Evolutionary conservation across 176 grass and related monocot species (phyloP).

Genomic region (Poa pratensis): DNA sequence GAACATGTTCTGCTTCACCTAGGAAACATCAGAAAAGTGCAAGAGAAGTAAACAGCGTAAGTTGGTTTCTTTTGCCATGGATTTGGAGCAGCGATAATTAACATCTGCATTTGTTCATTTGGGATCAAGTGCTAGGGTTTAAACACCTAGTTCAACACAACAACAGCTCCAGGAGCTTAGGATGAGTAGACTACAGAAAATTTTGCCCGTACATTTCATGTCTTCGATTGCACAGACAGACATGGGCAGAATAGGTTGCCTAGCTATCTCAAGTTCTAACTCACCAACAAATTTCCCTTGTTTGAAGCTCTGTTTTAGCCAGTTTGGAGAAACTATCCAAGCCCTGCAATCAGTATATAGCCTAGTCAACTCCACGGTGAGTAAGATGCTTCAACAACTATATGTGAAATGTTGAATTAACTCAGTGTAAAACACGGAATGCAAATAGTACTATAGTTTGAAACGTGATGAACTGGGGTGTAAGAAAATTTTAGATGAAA

Average conservation of each 20-base stretch:
- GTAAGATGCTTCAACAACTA: background rate
- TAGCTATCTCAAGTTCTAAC: slow-evolving; percentile 33
- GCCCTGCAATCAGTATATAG: slow-evolving; percentile 58
- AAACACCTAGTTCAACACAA: background rate
- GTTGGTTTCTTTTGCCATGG: background rate
- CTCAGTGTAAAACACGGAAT: slow-evolving; percentile 20
- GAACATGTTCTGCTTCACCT: slow-evolving; percentile 73
- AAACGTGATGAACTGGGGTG: slow-evolving; percentile 23
- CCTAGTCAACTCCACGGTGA: slow-evolving; percentile 10
- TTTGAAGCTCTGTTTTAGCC: slow-evolving; percentile 87
- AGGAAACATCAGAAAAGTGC: slow-evolving; percentile 32
- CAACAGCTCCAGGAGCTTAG: background rate
- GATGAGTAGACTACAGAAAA: too few relatives aligned
- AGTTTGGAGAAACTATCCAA: slow-evolving; percentile 85
- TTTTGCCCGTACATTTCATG: background rate
- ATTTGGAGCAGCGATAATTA: background rate
- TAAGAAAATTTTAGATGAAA: slow-evolving; percentile 34
- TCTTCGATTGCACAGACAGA: background rate
- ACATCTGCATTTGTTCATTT: background rate
- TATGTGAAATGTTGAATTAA: slow-evolving; percentile 27
- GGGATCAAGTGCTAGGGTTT: background rate
- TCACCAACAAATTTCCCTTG: slow-evolving; percentile 77
- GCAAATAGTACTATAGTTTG: background rate
- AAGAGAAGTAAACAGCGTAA: slow-evolving; percentile 31
- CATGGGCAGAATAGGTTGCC: background rate